phyloP scores from a whole-genome alignment of 2,329 filamentous ascomycete species.

The Ceratocystis variospora region DNA sequence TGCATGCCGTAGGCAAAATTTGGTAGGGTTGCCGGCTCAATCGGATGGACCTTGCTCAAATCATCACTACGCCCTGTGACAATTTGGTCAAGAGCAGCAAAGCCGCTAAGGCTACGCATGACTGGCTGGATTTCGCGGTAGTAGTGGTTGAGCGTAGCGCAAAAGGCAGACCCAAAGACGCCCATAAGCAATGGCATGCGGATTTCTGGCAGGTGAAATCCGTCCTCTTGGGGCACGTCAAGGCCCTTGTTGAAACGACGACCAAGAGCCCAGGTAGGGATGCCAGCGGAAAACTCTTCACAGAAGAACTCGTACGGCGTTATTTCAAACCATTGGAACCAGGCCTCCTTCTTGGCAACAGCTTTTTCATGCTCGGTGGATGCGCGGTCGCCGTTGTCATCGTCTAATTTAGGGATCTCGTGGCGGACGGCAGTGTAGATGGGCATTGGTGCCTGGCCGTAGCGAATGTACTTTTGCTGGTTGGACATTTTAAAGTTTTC shows the following conservation, averaged over 20 bases:
- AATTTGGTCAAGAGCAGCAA: constrained; percentile 64
- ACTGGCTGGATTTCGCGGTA: constrained; percentile 86
- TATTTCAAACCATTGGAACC: constrained; percentile 98
- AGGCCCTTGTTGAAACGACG: constrained; percentile 63
- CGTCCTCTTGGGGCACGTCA: constrained; percentile 48
- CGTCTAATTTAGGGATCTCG: constrained; percentile 57
- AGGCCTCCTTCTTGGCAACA: constrained; percentile 49
- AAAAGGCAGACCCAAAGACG: constrained; percentile 94
- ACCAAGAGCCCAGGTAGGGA: constrained; percentile 88
- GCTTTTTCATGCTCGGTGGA: constrained; percentile 37
- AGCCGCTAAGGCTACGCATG: constrained; percentile 58
- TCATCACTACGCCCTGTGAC: constrained; percentile 74
- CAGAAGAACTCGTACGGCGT: constrained; percentile 93
- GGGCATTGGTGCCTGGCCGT: constrained; percentile 71
- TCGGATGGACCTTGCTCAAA: constrained; percentile 81
- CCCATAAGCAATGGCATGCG: constrained; percentile 75
- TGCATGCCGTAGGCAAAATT: constrained; percentile 81
- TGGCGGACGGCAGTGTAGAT: constrained; percentile 95
- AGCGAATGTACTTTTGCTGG: constrained; percentile 60
- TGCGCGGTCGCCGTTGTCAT: constrained; percentile 21
- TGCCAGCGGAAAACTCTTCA: constrained; percentile 80
- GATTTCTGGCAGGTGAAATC: constrained; percentile 66
- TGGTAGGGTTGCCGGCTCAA: constrained; percentile 79
- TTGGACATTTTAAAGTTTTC: constrained; percentile 83
- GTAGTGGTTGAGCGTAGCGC: constrained; percentile 88